Base-by-base conservation (phyloP, 2,329 filamentous ascomycete species). In the Leptographium radiaticola region DNA sequence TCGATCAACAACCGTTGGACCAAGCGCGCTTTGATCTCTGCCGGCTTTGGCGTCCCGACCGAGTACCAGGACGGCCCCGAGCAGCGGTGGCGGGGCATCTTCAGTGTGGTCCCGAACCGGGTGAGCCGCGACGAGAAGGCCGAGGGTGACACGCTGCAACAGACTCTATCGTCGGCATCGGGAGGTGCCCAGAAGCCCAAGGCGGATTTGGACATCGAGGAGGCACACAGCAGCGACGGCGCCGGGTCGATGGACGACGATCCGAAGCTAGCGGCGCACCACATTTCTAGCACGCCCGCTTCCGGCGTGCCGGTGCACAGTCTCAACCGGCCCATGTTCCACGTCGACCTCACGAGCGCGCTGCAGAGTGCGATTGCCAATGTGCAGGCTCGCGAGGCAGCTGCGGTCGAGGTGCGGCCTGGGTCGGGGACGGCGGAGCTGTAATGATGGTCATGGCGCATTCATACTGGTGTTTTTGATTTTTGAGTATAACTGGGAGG, bases 321-420 rank as follows among this genome's bases (percentile, higher is more conserved):
- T n/a, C 71, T 94, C 58, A 93, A 95, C 67, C 74, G 87, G 61
- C 91, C 93, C 6, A 78, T 96, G 60, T 97, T 98, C 78, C 93
- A 98, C 65, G 80, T 95, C 52, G 93, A 97, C 66, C 70, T 97
- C 51, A 93, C 88, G 5, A 89, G 84, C 63, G 93, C 93, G 8
- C 69, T 97, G 61, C 87, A 96, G 68, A 89, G 84, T 61, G 91
- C 89, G 3, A 80, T 96, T 62, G 81, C 84, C 34, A 95, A 94
- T 60, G 78, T 87, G 0, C 80, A 88, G 67, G 75, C 74, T 0
- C 70, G 75, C 52, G 64, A 68, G 9, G 71, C 72, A 49, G 50
- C 18, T 9, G 62, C 54, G 4, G 55, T 44, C 8, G 53, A 43
- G 36, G 52, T 61, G 7, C 52, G 52, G 7, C 48, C 55, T 0